Conservation (phyloP, 148 eudicot genomes). For the Silene uniflora region DNA sequence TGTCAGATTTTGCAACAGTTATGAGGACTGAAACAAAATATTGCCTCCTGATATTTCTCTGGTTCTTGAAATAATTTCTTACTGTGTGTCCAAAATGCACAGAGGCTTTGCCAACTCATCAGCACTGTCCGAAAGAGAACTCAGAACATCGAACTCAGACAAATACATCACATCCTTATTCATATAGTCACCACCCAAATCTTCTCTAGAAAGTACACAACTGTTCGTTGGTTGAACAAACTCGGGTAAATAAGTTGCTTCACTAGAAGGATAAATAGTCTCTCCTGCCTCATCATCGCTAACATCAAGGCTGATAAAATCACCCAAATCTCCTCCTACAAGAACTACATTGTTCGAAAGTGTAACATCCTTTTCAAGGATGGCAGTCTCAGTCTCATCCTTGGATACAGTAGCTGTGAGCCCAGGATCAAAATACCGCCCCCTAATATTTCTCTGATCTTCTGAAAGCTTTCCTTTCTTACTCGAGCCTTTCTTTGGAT, state of each 20-base stretch:
- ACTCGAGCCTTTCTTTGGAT: constrained; percentile 64
- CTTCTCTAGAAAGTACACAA: constrained; percentile 32
- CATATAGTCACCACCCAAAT: constrained; percentile 38
- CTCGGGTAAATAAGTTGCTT: constrained; percentile 7
- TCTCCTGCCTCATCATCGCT: constrained; percentile 45
- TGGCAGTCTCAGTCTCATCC: constrained; percentile 14
- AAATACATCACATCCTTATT: constrained; percentile 20
- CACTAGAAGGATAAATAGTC: constrained; percentile 1
- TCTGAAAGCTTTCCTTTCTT: constrained; percentile 37
- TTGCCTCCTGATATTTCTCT: background rate
- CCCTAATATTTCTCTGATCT: constrained; percentile 47
- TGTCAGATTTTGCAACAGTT: background rate
- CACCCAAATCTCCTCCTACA: constrained; percentile 51
- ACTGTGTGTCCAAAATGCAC: constrained; percentile 29
- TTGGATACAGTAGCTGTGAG: constrained; percentile 25
- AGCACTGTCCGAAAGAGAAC: constrained; percentile 21
- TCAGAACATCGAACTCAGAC: constrained; percentile 21
- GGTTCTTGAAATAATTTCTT: background rate
- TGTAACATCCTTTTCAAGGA: constrained; percentile 28
- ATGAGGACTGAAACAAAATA: background rate
- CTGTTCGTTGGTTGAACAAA: constrained; percentile 25
- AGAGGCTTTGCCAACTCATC: constrained; percentile 51
- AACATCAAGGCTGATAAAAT: constrained; percentile 56
- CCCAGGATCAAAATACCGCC: constrained; percentile 73
- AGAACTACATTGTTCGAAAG: constrained; percentile 28